Evolutionary conservation across 139 green algal genomes (phyloP).

Genomic region (Raphidocelis subcapitata): DNA sequence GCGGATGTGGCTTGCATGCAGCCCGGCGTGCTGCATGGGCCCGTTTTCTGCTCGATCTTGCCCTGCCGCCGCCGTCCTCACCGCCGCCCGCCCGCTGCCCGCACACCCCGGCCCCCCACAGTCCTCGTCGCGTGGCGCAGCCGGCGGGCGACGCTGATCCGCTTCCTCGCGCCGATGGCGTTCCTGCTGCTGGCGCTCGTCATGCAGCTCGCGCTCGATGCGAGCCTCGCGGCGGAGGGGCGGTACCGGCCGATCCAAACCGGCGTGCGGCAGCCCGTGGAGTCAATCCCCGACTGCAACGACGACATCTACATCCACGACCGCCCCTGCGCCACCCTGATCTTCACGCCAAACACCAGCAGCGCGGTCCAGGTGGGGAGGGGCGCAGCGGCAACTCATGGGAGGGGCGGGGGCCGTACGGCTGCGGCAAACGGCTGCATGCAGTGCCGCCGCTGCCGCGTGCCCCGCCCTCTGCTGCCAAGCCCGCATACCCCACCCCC

Average conservation of each 20-base stretch:
- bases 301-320: slow-evolving; percentile 64
- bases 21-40: background rate
- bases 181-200: slow-evolving; percentile 88
- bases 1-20: background rate
- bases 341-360: slow-evolving; percentile 68
- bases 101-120: slow-evolving; percentile 2
- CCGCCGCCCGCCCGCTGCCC: background rate
- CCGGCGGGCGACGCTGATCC: slow-evolving; percentile 67
- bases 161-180: slow-evolving; percentile 74
- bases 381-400: no score
- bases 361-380: slow-evolving; percentile 24
- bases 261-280: slow-evolving; percentile 14
- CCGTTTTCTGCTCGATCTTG: no score
- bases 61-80: background rate
- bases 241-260: background rate
- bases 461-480: slow-evolving; percentile 8
- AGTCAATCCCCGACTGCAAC: slow-evolving; percentile 51
- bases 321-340: slow-evolving; percentile 66
- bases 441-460: background rate
- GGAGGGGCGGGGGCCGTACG: background rate
- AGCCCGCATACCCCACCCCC: background rate
- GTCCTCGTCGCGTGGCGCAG: slow-evolving; percentile 74
- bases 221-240: slow-evolving; percentile 33
- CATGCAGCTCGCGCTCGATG: slow-evolving; percentile 59
- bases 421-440: background rate